phyloP scores from a whole-genome alignment of 2,329 filamentous ascomycete species.

The Cladophialophora carrionii region DNA sequence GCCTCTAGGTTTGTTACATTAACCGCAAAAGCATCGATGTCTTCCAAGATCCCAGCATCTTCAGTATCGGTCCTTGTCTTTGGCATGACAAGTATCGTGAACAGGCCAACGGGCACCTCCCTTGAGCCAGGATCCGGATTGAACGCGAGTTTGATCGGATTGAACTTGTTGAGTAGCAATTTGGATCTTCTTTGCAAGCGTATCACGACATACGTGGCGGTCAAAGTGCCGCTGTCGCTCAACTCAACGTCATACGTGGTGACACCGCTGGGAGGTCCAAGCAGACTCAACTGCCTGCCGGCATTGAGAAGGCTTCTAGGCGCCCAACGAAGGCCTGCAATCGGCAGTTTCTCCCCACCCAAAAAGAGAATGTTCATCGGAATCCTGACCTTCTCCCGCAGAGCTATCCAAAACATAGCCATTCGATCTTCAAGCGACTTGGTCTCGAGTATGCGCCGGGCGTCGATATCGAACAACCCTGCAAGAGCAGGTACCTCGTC shows the following conservation, averaged over 20 bases:
- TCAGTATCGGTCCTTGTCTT: constrained; percentile 6
- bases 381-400: constrained; percentile 7
- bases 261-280: background rate
- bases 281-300: constrained; percentile 12
- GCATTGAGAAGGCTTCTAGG: constrained; percentile 18
- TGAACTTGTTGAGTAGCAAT: too few relatives aligned
- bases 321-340: constrained; percentile 20
- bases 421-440: constrained; percentile 18
- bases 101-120: too few relatives aligned
- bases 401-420: constrained; percentile 19
- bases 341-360: constrained; percentile 7
- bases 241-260: constrained; percentile 4
- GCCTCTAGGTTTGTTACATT: constrained; percentile 20
- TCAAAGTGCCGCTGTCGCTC: background rate
- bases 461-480: too few relatives aligned
- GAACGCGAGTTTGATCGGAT: too few relatives aligned
- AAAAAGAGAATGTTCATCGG: constrained; percentile 21
- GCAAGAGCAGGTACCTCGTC: too few relatives aligned
- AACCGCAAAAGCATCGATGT: constrained; percentile 22
- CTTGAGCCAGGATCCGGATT: too few relatives aligned
- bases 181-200: too few relatives aligned
- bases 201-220: too few relatives aligned
- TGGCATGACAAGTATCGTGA: too few relatives aligned
- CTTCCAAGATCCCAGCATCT: background rate
- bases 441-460: constrained; percentile 2